Base-by-base conservation (phyloP, 1,139 yeast species). In the Pichia sp. region DNA sequence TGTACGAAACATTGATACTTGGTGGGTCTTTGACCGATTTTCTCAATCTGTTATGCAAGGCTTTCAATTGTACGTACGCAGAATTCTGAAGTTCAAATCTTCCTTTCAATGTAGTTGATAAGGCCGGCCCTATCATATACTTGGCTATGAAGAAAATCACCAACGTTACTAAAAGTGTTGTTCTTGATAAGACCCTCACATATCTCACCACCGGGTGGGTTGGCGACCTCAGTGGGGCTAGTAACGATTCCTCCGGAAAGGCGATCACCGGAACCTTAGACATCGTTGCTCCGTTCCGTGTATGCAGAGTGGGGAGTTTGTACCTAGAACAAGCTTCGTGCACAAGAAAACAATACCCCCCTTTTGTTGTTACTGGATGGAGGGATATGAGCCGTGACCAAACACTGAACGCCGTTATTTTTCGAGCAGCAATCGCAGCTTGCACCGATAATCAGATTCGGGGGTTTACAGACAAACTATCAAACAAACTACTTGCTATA, bases 1-100 rank as follows among this genome's bases (percentile, higher is more conserved):
- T 72, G 51, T 75, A 72, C 38, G 71, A 74, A n/a, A 75, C 63
- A 5, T 69, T 70, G 15, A 75, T 70, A 3, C 70, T 60, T 4
- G 79, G 75, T 5, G 64, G 70, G 54, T 54, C 54, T 47, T 54
- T 59, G 16, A 60, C 60, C 23, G 54, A 57, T 45, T 57, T 50
- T 29, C 64, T 36, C 57, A 66, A 49, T 11, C 53, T 51, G 1
- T 50, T 19, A 51, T 62, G 54, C 3, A 66, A 42, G 3, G 30
- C 32, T 41, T 55, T 61, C 48, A 68, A 54, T n/a, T 54, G 52
- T 1, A 44, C 29, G 43, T 58, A 65, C 1, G 62, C 69, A 50
- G 60, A 61, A n/a, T 54, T 54, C 8, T 63, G 54, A 4, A 65
- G 61, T 15, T 59, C 63, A 16, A 59, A 53, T 44, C 72, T 58